Conservation (phyloP, 805 yeast genomes). For the Limtongia smithiae region DNA sequence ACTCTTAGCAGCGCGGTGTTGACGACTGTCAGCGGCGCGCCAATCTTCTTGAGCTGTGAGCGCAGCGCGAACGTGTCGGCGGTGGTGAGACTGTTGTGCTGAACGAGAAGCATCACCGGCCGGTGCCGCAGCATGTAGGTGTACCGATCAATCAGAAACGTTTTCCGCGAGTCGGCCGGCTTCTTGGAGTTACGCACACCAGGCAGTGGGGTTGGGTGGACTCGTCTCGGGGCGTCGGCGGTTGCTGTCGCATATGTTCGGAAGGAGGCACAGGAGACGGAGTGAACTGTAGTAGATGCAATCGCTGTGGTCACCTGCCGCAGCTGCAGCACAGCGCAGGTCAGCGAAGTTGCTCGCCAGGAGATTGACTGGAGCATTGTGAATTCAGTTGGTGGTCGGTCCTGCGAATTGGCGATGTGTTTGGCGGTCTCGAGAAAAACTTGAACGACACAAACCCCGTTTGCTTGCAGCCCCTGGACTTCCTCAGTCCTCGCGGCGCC, state of each 20-base stretch:
- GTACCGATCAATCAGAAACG: conserved; percentile 78
- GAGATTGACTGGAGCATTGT: conserved; percentile 2
- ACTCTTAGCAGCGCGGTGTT: conserved; percentile 69
- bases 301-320: too few relatives aligned
- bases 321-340: too few relatives aligned
- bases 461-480: too few relatives aligned
- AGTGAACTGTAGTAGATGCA: too few relatives aligned
- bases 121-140: conserved; percentile 62
- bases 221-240: neutral
- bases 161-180: conserved; percentile 70
- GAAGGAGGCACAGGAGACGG: neutral
- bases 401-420: neutral
- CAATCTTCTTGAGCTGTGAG: conserved; percentile 56
- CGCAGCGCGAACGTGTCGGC: conserved; percentile 64
- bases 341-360: neutral
- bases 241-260: conserved; percentile 6
- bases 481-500: too few relatives aligned
- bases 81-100: conserved; percentile 76
- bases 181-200: conserved; percentile 53
- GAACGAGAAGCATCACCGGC: conserved; percentile 72
- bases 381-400: neutral
- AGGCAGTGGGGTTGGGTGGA: neutral
- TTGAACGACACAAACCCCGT: neutral
- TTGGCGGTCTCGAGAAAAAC: too few relatives aligned
- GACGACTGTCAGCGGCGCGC: conserved; percentile 65